Evolutionary conservation across 2,329 filamentous ascomycete species (phyloP), one percentile per base, ranked within the genome.

Genomic region (Myriosclerotinia curreyana): DNA sequence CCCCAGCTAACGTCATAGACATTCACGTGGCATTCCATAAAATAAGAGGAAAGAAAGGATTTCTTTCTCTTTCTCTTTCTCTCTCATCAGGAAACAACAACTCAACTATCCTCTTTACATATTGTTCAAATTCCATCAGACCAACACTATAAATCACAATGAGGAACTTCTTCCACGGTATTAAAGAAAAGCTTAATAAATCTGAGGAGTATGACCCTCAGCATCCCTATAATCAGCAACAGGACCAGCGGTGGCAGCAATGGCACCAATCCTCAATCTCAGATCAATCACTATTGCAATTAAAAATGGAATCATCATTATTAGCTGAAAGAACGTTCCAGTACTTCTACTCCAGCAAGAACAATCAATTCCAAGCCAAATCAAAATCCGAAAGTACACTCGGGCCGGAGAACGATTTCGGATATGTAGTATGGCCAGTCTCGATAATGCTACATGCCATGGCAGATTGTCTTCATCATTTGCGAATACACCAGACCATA

Each of bases 381-480:
- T 46, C 59, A n/a, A 62, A 68, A n/a, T 66, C 65, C 8, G 54
- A 66, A 31, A 55, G 60, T 12, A 68, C 65, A 2, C 36, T 68
- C 4, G 66, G 63, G 6, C 53, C 48, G 22, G 36, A 54, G n/a
- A 46, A 67, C 20, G n/a, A 66, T 51, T 68, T 62, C 38, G 66
- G 66, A n/a, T 70, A 70, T 59, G 66, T 69, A 5, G 66, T 69
- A 17, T 70, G 67, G 69, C 69, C 69, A 3, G 66, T 70, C 2
- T 65, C 63, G 3, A 68, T 70, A 17, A 67, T 69, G 65, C 60
- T 68, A 2, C 69, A 69, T 17, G 62, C 62, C 8, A 51, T 60
- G 11, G 50, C 67, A 6, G 69, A 70, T 59, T 66, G 64, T 34
- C 65, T 70, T 3, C 34, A 64, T n/a, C 38, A 42, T 25, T 20